Conservation (phyloP, 805 yeast species). For the Suhomyces faveliae region DNA sequence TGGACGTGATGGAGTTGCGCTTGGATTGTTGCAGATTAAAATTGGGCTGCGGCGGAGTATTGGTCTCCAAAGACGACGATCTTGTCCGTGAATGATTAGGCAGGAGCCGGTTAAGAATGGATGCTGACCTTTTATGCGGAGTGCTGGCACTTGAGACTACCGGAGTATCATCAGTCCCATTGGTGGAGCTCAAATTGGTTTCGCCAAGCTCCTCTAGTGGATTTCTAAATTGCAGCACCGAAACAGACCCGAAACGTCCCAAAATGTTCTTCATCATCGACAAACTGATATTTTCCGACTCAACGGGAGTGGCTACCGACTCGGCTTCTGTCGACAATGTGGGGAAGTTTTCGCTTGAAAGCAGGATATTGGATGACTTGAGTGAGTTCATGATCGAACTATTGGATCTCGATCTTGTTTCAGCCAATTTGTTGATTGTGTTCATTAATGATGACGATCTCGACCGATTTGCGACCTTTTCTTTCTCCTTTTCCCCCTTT, state of each 20-base stretch:
- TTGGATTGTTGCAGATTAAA: slow-evolving; percentile 11
- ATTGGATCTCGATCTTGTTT: slow-evolving; percentile 35
- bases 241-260: slow-evolving; percentile 33
- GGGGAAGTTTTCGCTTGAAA: slow-evolving; percentile 27
- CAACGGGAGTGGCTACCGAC: slow-evolving; percentile 14
- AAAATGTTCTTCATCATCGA: slow-evolving; percentile 35
- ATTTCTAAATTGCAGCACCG: slow-evolving; percentile 22
- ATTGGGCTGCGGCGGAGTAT: slow-evolving; percentile 7
- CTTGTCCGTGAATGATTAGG: slow-evolving; percentile 39
- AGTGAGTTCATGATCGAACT: slow-evolving; percentile 23
- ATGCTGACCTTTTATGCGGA: slow-evolving; percentile 14
- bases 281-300: slow-evolving; percentile 20
- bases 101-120: slow-evolving; percentile 31
- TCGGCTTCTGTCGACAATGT: slow-evolving; percentile 20
- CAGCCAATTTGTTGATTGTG: slow-evolving; percentile 31
- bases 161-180: slow-evolving; percentile 4
- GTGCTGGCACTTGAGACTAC: slow-evolving; percentile 4
- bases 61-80: slow-evolving; percentile 36
- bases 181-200: neutral
- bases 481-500: slow-evolving; percentile 14
- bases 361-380: slow-evolving; percentile 15
- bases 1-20: slow-evolving; percentile 35
- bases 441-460: slow-evolving; percentile 41
- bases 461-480: slow-evolving; percentile 25
- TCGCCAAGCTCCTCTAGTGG: slow-evolving; percentile 12